Base-by-base conservation (phyloP, 108 stramenopile genomes). In the Cyclotella choctawhatcheeana region DNA sequence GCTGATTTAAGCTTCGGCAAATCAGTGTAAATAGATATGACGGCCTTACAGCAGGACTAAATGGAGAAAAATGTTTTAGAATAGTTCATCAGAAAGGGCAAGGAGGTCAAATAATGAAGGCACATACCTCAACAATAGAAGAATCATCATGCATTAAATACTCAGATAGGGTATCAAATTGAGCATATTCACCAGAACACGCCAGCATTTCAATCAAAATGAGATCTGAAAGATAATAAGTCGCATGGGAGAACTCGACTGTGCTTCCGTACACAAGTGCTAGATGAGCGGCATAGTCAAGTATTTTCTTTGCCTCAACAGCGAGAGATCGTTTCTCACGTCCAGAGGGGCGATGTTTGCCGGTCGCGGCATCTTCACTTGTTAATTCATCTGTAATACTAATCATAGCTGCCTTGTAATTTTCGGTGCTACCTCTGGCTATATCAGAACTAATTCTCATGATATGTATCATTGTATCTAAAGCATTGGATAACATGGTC, bases 201-300 rank as follows among this genome's bases (percentile, higher is more conserved):
- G 71, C 63, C 20, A n/a, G n/a, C n/a, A 79, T 73, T 72, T 79
- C 78, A 22, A 56, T 73, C 54, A 79, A 45, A 35, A 79, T 64
- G 5, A 79, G 71, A 33, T 69, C 60, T 5, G 78, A 79, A 25
- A 73, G 33, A 48, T 54, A 34, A n/a, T 55, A 45, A 27, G 45
- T 65, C 1, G 78, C 22, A 1, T 53, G 60, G 32, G 45, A 40
- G 45, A 79, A 60, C 20, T 54, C 67, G 16, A 68, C 14, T 29
- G 26, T 52, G 37, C 44, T 60, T 48, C 71, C 78, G 59, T 71
- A 50, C 26, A 37, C 58, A 29, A 64, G 26, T 22, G 53, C 26
- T 5, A 68, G 51, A 48, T 63, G 37, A 18, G 55, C 29, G 1
- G 55, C 43, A 45, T 53, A 67, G 59, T 81, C 81, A 37, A 77